phyloP scores from a whole-genome alignment of 169 alveolate species.

The Besnoitia besnoiti region DNA sequence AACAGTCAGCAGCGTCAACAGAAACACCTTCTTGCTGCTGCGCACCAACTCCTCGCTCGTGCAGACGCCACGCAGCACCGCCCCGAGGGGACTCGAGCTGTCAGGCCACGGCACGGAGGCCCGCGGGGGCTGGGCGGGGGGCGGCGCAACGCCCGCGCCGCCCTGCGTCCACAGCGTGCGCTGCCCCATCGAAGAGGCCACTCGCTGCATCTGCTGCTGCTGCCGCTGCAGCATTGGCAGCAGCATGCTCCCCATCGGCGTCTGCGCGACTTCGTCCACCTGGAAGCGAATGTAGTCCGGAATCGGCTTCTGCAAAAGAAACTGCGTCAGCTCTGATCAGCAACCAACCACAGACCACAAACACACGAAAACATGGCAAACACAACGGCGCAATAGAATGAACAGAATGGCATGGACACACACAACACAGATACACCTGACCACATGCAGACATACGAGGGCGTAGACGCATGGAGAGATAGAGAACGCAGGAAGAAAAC shows the following conservation, averaged over 20 bases:
- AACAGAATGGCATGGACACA: too few relatives aligned
- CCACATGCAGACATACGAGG: too few relatives aligned
- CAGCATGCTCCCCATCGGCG: conserved; percentile 28
- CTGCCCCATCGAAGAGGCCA: conserved; percentile 17
- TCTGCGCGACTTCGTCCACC: conserved; percentile 15
- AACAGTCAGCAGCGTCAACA: not conserved
- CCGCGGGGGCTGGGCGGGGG: not conserved
- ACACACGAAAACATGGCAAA: too few relatives aligned
- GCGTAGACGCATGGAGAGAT: too few relatives aligned
- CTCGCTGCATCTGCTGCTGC: conserved; percentile 25
- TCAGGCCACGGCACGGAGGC: not conserved
- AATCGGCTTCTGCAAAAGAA: conserved; percentile 5
- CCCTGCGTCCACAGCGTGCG: conserved; percentile 37
- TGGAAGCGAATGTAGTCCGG: conserved; percentile 22
- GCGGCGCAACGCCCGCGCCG: not conserved
- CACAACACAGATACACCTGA: too few relatives aligned
- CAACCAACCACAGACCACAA: too few relatives aligned
- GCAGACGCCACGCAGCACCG: not conserved
- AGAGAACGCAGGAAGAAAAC: too few relatives aligned
- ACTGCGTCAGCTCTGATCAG: conserved; percentile 10
- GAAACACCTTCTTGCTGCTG: conserved; percentile 19
- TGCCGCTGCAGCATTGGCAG: conserved; percentile 46
- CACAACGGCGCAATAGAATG: too few relatives aligned
- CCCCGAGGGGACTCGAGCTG: not conserved
- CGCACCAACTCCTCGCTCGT: not conserved